These are phyloP conservation scores for Penicillium cinerascens DNA, from an alignment of 495 filamentous ascomycete species.

Conservation along the genomic window DNA sequence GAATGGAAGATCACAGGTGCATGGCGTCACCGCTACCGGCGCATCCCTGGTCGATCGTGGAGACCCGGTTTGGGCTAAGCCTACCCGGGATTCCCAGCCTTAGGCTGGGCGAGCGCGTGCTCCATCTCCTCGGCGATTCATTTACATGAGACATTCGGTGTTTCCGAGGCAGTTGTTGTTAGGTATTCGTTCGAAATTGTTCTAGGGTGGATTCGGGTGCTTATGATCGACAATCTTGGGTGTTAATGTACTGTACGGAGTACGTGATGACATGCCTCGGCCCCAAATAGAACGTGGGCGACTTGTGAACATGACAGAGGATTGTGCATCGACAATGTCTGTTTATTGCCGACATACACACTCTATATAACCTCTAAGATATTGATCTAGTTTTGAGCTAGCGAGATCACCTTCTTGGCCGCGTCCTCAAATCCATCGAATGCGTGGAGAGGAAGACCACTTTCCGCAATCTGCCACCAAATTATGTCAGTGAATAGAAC, in stretches of 20 bases:
- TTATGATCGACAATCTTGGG: neutral
- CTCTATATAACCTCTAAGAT: neutral
- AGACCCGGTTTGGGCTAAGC: slow-evolving; percentile 23
- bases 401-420: slow-evolving; percentile 66
- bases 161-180: neutral
- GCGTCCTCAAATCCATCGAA: slow-evolving; percentile 84
- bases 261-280: neutral
- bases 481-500: slow-evolving; percentile 9
- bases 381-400: slow-evolving; percentile 39
- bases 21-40: slow-evolving; percentile 24
- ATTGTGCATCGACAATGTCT: neutral
- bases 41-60: slow-evolving; percentile 28
- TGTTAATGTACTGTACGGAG: neutral
- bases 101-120: neutral
- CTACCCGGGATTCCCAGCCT: slow-evolving; percentile 6
- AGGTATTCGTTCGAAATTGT: too few species aligned
- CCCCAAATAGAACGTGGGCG: neutral
- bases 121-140: neutral
- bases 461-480: slow-evolving; percentile 58
- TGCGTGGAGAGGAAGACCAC: slow-evolving; percentile 67
- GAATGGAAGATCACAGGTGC: slow-evolving; percentile 10
- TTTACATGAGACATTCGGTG: neutral
- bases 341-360: neutral
- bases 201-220: neutral
- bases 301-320: neutral